Percentiles rank a stretch among this genome's conserved stretches.
These are phyloP conservation scores for Apostasia ramifera DNA, from an alignment of 106 monocot genomes.

Conservation along the genomic window DNA sequence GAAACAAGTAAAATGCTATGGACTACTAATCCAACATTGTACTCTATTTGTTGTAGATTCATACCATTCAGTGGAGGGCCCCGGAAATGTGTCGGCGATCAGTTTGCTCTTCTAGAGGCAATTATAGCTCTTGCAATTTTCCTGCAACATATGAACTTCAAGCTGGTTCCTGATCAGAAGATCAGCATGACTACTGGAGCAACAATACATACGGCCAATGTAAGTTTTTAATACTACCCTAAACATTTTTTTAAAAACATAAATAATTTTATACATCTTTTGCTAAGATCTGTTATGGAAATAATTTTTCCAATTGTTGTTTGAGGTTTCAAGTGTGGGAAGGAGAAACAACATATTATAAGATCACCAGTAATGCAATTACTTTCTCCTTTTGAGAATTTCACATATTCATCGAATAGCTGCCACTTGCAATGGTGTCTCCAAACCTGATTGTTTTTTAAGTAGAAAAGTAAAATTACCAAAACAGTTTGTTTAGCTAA, in stretches of 20 bases:
- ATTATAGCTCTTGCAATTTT: conserved; percentile 75
- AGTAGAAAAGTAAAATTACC: too few species aligned
- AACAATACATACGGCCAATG: conserved; percentile 93
- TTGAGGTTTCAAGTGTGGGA: too few species aligned
- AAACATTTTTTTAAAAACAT: neutral
- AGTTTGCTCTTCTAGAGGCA: conserved; percentile 94
- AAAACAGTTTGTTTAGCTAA: neutral
- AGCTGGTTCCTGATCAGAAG: conserved; percentile 83
- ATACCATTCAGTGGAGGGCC: conserved; percentile 98
- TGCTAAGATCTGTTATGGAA: too few species aligned
- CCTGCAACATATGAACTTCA: conserved; percentile 66
- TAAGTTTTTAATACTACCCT: conserved; percentile 23
- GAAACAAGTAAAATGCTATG: neutral
- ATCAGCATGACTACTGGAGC: conserved; percentile 98
- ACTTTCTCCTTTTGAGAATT: neutral
- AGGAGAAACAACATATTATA: too few species aligned
- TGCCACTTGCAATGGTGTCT: too few species aligned
- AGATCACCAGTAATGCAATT: neutral
- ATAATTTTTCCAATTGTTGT: neutral
- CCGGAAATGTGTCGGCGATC: conserved; percentile 95
- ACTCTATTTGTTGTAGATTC: conserved; percentile 35
- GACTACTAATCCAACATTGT: neutral
- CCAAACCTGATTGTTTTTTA: too few species aligned
- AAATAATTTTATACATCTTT: neutral
- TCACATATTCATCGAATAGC: too few species aligned